phyloP scores from a whole-genome alignment of 1,284 basidiomycete genomes.

The Cryptococcus sp. region DNA sequence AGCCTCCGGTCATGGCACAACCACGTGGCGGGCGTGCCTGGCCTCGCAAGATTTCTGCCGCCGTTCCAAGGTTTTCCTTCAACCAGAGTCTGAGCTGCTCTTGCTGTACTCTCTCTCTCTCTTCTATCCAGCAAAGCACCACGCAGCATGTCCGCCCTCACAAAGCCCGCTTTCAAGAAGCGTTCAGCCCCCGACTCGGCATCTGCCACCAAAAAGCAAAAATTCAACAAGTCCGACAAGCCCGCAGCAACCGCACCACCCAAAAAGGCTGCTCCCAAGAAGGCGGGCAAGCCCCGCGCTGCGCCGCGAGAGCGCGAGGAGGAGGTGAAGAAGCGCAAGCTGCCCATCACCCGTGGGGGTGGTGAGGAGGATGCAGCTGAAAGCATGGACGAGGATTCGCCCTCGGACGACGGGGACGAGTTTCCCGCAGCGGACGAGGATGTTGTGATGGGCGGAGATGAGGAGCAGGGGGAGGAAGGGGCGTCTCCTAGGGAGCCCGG shows the following conservation, averaged over 20 bases:
- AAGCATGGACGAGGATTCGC: conserved; percentile 19
- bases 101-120: background rate
- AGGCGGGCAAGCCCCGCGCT: conserved; percentile 9
- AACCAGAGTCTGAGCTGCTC: background rate
- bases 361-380: conserved; percentile 31
- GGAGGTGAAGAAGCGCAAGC: conserved; percentile 28
- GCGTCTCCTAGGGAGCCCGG: background rate
- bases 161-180: background rate
- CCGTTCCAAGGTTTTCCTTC: background rate
- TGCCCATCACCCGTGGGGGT: conserved; percentile 39
- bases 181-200: conserved; percentile 2
- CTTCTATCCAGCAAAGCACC: too few species aligned
- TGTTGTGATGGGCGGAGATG: conserved; percentile 1
- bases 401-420: conserved; percentile 11
- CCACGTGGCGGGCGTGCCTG: background rate
- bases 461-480: background rate
- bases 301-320: conserved; percentile 19
- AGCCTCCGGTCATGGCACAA: too few species aligned
- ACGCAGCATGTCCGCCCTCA: background rate
- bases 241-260: background rate
- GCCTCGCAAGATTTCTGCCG: conserved; percentile 1
- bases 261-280: background rate
- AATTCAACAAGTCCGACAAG: background rate
- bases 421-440: conserved; percentile 13
- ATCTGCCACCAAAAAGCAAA: conserved; percentile 1